phyloP scores from a whole-genome alignment of 495 filamentous ascomycete genomes.

The Penicillium simplicissimum region DNA sequence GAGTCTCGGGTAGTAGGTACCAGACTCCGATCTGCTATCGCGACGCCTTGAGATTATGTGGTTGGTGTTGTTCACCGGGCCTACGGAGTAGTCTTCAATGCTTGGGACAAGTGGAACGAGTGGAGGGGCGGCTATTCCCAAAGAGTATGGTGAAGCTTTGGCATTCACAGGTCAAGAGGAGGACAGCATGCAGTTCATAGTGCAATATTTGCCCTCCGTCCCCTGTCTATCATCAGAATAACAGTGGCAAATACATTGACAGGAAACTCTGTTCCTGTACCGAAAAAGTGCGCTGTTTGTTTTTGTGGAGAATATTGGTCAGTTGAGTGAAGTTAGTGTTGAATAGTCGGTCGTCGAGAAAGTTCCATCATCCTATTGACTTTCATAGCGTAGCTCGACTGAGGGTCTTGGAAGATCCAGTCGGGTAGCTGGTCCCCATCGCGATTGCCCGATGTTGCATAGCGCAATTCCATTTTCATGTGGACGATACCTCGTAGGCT shows the following conservation, averaged over 20 bases:
- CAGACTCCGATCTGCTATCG: conserved; percentile 1
- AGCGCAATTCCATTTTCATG: neutral
- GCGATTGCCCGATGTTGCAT: conserved; percentile 3
- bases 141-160: conserved; percentile 1
- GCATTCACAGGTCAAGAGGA: neutral
- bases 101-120: neutral
- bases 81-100: neutral
- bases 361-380: conserved; percentile 24
- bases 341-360: conserved; percentile 14
- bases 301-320: conserved; percentile 1
- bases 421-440: neutral
- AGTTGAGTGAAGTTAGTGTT: neutral
- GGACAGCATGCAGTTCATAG: neutral
- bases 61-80: neutral
- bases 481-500: neutral
- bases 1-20: neutral
- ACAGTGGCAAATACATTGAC: neutral
- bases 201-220: neutral
- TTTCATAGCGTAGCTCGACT: neutral
- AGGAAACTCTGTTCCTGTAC: conserved; percentile 1
- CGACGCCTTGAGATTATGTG: neutral
- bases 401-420: neutral
- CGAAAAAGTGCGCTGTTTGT: conserved; percentile 14
- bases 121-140: neutral
- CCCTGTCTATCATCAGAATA: neutral